A percentile compares a stretch with the other conserved stretches of the same genome.
phyloP scores from a whole-genome alignment of 129 eudicot genomes.

The Glebionis coronaria region DNA sequence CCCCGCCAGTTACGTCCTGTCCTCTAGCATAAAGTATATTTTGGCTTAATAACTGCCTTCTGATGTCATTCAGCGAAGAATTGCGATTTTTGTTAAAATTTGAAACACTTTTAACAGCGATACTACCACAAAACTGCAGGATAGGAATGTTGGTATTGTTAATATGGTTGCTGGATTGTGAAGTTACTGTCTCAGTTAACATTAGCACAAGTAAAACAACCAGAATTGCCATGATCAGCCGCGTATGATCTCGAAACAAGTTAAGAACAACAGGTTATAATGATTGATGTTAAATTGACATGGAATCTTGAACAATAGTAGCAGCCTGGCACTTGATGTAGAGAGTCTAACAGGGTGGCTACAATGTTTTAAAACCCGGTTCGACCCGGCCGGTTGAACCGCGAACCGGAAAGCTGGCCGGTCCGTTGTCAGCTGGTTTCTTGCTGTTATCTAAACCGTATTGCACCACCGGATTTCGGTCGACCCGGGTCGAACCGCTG shows the following conservation, averaged over 20 bases:
- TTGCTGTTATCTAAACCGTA: too few relatives aligned
- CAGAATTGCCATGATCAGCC: constrained; percentile 15
- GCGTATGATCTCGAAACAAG: constrained; percentile 3
- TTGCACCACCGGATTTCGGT: too few relatives aligned
- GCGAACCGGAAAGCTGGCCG: too few relatives aligned
- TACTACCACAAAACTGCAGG: constrained; percentile 11
- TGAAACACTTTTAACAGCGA: background rate
- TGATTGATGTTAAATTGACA: background rate
- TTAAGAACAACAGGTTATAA: background rate
- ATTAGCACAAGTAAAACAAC: constrained; percentile 24
- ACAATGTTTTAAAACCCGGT: too few relatives aligned
- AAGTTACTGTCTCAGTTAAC: constrained; percentile 6
- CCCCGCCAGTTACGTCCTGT: constrained; percentile 44
- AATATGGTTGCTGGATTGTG: constrained; percentile 16
- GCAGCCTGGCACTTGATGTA: too few relatives aligned
- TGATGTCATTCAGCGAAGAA: constrained; percentile 43
- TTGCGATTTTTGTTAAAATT: constrained; percentile 44
- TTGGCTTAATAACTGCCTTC: constrained; percentile 28
- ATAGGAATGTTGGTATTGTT: constrained; percentile 8
- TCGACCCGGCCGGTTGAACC: too few relatives aligned
- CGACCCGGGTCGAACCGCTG: too few relatives aligned
- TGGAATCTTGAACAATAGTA: too few relatives aligned
- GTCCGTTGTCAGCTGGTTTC: too few relatives aligned
- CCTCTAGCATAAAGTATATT: constrained; percentile 39
- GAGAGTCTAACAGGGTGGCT: too few relatives aligned